phyloP scores from a whole-genome alignment of 2,329 filamentous ascomycete genomes.

The Aspergillus sp. region DNA sequence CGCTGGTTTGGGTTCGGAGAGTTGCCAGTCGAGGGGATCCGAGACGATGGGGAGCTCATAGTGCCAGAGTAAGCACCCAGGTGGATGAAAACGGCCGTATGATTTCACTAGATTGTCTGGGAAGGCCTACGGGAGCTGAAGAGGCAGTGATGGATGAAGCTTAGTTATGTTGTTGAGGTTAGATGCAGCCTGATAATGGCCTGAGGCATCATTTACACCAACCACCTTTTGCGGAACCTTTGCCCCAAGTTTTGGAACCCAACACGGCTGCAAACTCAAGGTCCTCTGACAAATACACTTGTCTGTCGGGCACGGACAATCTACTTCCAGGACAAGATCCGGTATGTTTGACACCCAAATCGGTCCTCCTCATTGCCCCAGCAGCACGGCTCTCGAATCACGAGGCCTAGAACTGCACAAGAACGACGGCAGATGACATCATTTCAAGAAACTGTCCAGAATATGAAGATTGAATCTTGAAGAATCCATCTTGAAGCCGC shows the following conservation, averaged over 20 bases:
- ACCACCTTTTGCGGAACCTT: background rate
- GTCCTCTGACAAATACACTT: background rate
- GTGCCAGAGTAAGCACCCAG: background rate
- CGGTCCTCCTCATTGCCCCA: background rate
- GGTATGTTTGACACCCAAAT: background rate
- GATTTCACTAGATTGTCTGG: background rate
- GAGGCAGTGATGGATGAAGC: background rate
- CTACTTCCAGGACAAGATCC: background rate
- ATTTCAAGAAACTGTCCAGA: background rate
- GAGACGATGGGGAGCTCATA: conserved; percentile 31
- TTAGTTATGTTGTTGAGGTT: background rate
- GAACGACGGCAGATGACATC: conserved; percentile 2
- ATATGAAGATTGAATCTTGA: background rate
- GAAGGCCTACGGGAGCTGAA: background rate
- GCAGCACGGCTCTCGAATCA: background rate
- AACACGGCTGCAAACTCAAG: background rate
- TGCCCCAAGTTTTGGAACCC: background rate
- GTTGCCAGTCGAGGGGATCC: conserved; percentile 23
- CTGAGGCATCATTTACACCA: background rate
- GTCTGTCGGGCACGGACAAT: background rate
- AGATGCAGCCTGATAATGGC: background rate
- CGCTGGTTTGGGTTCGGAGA: conserved; percentile 22
- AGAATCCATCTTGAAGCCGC: conserved; percentile 1
- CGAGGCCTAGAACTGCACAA: conserved; percentile 3
- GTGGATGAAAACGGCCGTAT: background rate